Evolutionary conservation across 192 early-diverging fungal species (phyloP).

Genomic region (Cetraspora pellucida): DNA sequence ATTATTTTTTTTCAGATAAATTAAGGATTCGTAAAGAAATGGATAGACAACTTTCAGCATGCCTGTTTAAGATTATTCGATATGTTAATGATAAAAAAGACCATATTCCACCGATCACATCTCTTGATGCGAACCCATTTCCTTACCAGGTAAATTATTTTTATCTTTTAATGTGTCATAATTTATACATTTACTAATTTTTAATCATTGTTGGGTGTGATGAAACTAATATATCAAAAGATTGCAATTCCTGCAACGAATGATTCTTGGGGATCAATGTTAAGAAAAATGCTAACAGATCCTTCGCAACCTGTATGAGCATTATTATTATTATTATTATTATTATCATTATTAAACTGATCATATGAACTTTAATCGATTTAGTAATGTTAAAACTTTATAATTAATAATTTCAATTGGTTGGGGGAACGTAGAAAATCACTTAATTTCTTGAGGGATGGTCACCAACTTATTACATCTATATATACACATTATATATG

Average conservation of each 20-base stretch:
- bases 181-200: neutral
- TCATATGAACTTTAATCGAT: no score
- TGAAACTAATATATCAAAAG: slow-evolving; percentile 29
- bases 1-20: slow-evolving; percentile 47
- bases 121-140: slow-evolving; percentile 60
- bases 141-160: slow-evolving; percentile 55
- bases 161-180: slow-evolving; percentile 2
- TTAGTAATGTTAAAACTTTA: no score
- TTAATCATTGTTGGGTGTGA: neutral
- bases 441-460: no score
- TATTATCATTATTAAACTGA: neutral
- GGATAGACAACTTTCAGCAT: slow-evolving; percentile 49
- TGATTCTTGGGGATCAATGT: slow-evolving; percentile 61
- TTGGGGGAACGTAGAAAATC: no score
- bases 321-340: neutral
- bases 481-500: no score
- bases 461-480: no score
- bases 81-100: slow-evolving; percentile 65
- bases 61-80: slow-evolving; percentile 54
- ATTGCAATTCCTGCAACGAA: slow-evolving; percentile 52
- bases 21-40: slow-evolving; percentile 46
- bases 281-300: slow-evolving; percentile 47
- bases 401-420: no score
- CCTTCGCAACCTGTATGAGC: neutral
- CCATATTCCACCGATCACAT: slow-evolving; percentile 67